phyloP scores from a whole-genome alignment of 2,329 filamentous ascomycete genomes.

The Rhinocladiella similis region DNA sequence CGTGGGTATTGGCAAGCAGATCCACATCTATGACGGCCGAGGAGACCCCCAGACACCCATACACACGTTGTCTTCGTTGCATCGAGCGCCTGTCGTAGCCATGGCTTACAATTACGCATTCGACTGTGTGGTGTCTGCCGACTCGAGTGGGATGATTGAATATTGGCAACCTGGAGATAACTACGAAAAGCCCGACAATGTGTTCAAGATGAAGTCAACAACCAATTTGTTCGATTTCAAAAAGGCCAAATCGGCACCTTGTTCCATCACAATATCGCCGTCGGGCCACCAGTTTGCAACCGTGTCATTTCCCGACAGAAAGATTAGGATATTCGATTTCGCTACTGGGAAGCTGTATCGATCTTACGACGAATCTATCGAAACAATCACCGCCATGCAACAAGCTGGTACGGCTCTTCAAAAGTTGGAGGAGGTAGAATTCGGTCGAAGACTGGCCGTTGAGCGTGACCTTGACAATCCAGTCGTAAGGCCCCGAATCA shows the following conservation, averaged over 20 bases:
- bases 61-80: constrained; percentile 76
- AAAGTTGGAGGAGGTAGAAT: constrained; percentile 86
- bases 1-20: constrained; percentile 73
- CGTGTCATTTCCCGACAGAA: constrained; percentile 89
- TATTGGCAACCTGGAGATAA: constrained; percentile 80
- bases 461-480: constrained; percentile 82
- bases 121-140: constrained; percentile 87
- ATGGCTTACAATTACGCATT: constrained; percentile 88
- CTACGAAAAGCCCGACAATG: constrained; percentile 87
- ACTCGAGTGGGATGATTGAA: constrained; percentile 90
- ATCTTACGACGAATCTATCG: constrained; percentile 91
- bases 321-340: constrained; percentile 93
- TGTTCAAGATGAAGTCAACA: constrained; percentile 90
- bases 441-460: constrained; percentile 80
- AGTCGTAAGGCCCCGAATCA: constrained; percentile 67
- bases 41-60: constrained; percentile 76
- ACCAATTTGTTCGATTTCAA: constrained; percentile 97
- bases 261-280: constrained; percentile 80
- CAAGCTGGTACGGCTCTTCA: constrained; percentile 82
- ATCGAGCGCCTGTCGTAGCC: constrained; percentile 75
- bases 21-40: constrained; percentile 85
- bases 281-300: constrained; percentile 83
- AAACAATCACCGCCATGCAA: constrained; percentile 90
- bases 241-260: constrained; percentile 83
- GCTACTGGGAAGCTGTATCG: constrained; percentile 81